Evolutionary conservation across 208 protist species (phyloP).

Genomic region (Leishmania martiniquensis): DNA sequence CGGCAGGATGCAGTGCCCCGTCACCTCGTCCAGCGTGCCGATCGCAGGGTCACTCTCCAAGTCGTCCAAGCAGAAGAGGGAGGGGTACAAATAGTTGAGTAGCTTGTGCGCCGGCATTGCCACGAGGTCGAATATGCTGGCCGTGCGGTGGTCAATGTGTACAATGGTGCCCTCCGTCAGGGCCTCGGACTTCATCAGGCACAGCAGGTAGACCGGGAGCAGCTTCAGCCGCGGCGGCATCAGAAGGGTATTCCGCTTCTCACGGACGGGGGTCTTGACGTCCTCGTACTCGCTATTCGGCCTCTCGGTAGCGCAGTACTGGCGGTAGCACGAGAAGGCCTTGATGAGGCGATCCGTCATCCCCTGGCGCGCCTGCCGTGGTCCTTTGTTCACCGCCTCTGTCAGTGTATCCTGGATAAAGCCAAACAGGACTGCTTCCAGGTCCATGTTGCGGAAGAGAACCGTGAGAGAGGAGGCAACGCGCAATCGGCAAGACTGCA

Average conservation of each 20-base stretch:
- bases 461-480: slow-evolving; percentile 49
- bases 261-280: slow-evolving; percentile 10
- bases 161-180: slow-evolving; percentile 76
- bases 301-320: slow-evolving; percentile 51
- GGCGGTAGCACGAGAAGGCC: slow-evolving; percentile 84
- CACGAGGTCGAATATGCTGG: slow-evolving; percentile 75
- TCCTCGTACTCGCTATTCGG: slow-evolving; percentile 23
- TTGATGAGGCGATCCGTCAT: slow-evolving; percentile 62
- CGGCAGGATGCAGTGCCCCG: slow-evolving; percentile 69
- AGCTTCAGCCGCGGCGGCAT: slow-evolving; percentile 94
- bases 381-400: slow-evolving; percentile 84
- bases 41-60: slow-evolving; percentile 41
- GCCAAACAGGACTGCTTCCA: slow-evolving; percentile 80
- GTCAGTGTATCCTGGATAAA: slow-evolving; percentile 57
- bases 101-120: slow-evolving; percentile 72
- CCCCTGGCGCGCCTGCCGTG: slow-evolving; percentile 49
- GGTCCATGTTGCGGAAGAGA: slow-evolving; percentile 80
- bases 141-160: slow-evolving; percentile 80
- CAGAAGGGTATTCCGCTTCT: slow-evolving; percentile 69
- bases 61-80: slow-evolving; percentile 75
- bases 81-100: slow-evolving; percentile 85
- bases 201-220: slow-evolving; percentile 89
- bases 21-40: slow-evolving; percentile 52
- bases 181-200: slow-evolving; percentile 81
- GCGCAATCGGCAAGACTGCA: slow-evolving; percentile 78